A percentile compares a stretch with the other conserved stretches of the same genome.
These are phyloP conservation scores for Marchantia polymorpha DNA, from an alignment of 225 moss, liverwort and hornwort genomes.

Conservation along the genomic window DNA sequence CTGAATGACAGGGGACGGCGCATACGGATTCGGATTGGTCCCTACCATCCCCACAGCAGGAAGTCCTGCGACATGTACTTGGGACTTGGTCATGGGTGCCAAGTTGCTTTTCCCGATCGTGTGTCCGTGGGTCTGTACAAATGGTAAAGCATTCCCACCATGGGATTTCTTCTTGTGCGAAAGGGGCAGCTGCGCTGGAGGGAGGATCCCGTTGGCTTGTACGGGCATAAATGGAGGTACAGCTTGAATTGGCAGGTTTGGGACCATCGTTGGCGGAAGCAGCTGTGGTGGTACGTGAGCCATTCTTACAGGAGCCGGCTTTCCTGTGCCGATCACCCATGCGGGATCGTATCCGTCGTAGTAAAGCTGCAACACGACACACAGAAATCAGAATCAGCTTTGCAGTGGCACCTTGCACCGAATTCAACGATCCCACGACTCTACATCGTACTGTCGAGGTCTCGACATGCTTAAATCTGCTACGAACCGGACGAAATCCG, in stretches of 20 bases:
- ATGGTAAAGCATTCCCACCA: background rate
- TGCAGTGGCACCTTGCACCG: too few species aligned
- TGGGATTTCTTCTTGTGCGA: background rate
- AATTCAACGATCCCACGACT: too few species aligned
- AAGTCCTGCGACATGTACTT: background rate
- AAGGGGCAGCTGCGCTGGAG: background rate
- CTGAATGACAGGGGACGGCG: background rate
- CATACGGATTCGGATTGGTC: background rate
- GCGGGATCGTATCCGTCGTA: constrained; percentile 18
- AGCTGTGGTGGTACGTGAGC: background rate
- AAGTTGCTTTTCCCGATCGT: background rate
- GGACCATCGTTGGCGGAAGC: too few species aligned
- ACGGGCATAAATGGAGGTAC: background rate
- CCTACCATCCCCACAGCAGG: background rate
- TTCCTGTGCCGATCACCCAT: constrained; percentile 16
- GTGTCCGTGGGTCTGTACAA: background rate
- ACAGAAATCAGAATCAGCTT: background rate
- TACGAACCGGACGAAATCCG: too few species aligned
- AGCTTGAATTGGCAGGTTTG: background rate
- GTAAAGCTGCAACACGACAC: constrained; percentile 4
- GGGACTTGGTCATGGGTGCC: background rate
- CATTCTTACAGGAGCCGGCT: background rate
- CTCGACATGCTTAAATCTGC: too few species aligned
- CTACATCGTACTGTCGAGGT: too few species aligned
- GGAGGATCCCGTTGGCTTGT: background rate